Evolutionary conservation across 78 protist genomes (phyloP).

Genomic region (Diacronema lutheri): DNA sequence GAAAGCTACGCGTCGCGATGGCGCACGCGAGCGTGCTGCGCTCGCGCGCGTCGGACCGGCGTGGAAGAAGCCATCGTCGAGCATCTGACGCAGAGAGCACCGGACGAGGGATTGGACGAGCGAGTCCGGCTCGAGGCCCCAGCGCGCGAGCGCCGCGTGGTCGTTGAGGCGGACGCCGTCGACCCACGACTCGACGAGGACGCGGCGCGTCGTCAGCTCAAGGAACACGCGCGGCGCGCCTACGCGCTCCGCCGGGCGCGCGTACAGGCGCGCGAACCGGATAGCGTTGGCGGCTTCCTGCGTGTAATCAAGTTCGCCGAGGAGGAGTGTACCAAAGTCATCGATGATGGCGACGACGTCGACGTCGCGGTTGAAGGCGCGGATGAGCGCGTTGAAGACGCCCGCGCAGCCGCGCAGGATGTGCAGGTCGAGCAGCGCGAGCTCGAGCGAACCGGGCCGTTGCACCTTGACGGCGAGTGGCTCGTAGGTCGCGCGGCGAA

Average conservation of each 20-base stretch:
- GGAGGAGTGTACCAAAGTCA: background rate
- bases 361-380: background rate
- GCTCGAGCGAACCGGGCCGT: background rate
- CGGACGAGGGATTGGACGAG: conserved; percentile 10
- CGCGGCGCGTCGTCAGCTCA: background rate
- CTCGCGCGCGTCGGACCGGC: too few relatives aligned
- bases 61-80: conserved; percentile 7
- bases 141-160: background rate
- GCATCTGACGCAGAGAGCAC: conserved; percentile 31
- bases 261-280: conserved; percentile 16
- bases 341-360: background rate
- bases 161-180: conserved; percentile 5
- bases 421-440: background rate
- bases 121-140: background rate
- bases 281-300: background rate
- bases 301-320: background rate
- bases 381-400: background rate
- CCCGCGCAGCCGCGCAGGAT: background rate
- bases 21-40: too few relatives aligned
- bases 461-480: conserved; percentile 3
- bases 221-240: background rate
- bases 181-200: too few relatives aligned
- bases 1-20: too few relatives aligned
- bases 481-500: background rate
- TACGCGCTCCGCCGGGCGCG: background rate